phyloP scores from a whole-genome alignment of 2,329 filamentous ascomycete species.

The Huntiella decipiens region DNA sequence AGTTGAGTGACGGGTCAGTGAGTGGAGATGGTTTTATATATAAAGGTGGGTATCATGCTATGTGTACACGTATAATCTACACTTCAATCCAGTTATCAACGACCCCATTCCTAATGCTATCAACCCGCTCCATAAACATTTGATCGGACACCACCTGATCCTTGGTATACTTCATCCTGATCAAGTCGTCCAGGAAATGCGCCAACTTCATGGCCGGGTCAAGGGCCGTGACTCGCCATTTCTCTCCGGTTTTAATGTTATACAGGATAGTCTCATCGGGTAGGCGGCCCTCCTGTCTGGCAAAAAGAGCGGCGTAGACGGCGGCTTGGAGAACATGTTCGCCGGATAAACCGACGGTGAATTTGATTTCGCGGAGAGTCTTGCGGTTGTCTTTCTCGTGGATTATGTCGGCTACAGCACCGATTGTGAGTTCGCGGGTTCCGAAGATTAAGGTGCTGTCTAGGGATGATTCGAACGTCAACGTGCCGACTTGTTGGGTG shows the following conservation, averaged over 20 bases:
- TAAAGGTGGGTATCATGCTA: too few species aligned
- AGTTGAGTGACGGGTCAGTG: too few species aligned
- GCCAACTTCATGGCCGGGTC: constrained; percentile 2
- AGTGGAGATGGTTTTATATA: too few species aligned
- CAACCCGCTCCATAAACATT: constrained; percentile 10
- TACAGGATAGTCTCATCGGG: constrained; percentile 14
- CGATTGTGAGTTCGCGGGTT: too few species aligned
- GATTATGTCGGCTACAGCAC: too few species aligned
- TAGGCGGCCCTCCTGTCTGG: constrained; percentile 9
- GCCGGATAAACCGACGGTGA: constrained; percentile 15
- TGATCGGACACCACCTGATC: constrained; percentile 4
- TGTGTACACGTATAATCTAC: too few species aligned
- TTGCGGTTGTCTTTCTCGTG: not conserved
- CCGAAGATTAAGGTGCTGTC: not conserved
- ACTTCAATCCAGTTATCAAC: too few species aligned
- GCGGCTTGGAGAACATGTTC: constrained; percentile 16
- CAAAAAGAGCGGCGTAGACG: constrained; percentile 15
- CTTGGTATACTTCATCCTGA: constrained; percentile 14
- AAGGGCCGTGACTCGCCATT: constrained; percentile 13
- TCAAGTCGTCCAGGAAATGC: constrained; percentile 12
- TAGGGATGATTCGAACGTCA: constrained; percentile 2
- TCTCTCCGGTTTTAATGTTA: constrained; percentile 16
- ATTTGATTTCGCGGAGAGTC: constrained; percentile 18
- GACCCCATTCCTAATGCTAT: not conserved
- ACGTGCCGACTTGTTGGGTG: not conserved